Conservation (phyloP, 306 rosid genomes). For the Carpinus viminea region DNA sequence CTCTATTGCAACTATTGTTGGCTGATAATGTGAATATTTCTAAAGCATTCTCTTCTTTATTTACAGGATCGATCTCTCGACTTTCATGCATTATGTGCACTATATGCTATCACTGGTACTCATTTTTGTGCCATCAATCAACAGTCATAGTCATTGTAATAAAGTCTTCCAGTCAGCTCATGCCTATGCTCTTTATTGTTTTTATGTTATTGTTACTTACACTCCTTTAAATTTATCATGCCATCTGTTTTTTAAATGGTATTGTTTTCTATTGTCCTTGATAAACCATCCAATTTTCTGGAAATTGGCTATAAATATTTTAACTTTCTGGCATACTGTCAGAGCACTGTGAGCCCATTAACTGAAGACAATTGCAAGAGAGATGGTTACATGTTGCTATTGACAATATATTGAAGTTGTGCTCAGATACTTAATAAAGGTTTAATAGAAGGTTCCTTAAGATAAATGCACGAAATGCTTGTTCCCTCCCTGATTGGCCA, state of each 20-base stretch:
- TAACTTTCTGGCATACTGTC: neutral
- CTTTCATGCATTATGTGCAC: constrained; percentile 94
- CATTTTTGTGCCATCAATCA: constrained; percentile 32
- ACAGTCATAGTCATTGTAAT: constrained; percentile 17
- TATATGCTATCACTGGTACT: constrained; percentile 94
- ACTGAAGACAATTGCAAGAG: neutral
- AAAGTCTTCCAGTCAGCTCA: constrained; percentile 14
- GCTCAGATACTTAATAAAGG: neutral
- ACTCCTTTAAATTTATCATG: neutral
- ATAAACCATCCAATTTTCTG: neutral
- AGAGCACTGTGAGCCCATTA: neutral
- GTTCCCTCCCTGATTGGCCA: too few species aligned
- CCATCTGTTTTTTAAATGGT: neutral
- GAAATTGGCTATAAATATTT: neutral
- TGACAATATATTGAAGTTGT: neutral
- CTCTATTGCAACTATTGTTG: constrained; percentile 4
- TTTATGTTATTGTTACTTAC: constrained; percentile 2
- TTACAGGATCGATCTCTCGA: constrained; percentile 98
- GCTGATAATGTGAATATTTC: constrained; percentile 33
- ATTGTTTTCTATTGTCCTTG: constrained; percentile 6
- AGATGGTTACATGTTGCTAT: neutral
- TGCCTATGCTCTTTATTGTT: neutral
- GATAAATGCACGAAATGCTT: too few species aligned
- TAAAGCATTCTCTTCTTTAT: constrained; percentile 40
- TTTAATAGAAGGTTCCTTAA: too few species aligned